Percentiles rank a stretch among this genome's conserved stretches.
phyloP scores from a whole-genome alignment of 345 rosid genomes.

The Hirschfeldia incana region DNA sequence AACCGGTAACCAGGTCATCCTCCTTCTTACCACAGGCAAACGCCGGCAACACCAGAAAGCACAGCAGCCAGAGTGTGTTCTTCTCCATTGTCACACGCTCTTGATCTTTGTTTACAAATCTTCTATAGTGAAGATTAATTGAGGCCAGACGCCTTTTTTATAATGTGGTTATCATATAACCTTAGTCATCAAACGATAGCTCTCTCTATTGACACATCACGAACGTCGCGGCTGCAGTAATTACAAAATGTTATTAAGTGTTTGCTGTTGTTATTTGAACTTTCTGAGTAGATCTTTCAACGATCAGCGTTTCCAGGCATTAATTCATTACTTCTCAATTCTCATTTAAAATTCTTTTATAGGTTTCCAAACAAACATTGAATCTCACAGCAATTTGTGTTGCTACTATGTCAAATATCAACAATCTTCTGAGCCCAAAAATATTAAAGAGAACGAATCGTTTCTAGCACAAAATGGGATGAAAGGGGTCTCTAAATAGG shows the following conservation, averaged over 20 bases:
- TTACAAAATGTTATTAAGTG: neutral
- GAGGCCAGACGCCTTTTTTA: neutral
- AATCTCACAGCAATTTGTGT: neutral
- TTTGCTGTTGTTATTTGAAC: neutral
- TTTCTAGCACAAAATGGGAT: neutral
- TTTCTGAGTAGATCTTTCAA: neutral
- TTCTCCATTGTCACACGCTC: constrained; percentile 28
- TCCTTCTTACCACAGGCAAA: constrained; percentile 33
- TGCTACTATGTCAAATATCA: neutral
- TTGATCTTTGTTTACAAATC: neutral
- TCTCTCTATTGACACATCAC: neutral
- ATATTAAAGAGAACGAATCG: neutral
- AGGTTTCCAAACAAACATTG: neutral
- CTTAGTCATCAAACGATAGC: neutral
- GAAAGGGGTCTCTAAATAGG: neutral
- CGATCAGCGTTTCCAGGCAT: neutral
- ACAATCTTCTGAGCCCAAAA: neutral
- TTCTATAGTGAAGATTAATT: neutral
- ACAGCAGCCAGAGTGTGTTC: constrained; percentile 30
- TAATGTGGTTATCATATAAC: neutral
- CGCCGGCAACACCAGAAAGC: constrained; percentile 30
- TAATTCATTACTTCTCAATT: no score
- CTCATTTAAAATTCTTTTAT: no score
- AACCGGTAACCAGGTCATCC: constrained; percentile 43
- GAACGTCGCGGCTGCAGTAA: neutral